Evolutionary conservation across 1,139 yeast species (phyloP).

Genomic region (Lodderomyces oxycetoniae): DNA sequence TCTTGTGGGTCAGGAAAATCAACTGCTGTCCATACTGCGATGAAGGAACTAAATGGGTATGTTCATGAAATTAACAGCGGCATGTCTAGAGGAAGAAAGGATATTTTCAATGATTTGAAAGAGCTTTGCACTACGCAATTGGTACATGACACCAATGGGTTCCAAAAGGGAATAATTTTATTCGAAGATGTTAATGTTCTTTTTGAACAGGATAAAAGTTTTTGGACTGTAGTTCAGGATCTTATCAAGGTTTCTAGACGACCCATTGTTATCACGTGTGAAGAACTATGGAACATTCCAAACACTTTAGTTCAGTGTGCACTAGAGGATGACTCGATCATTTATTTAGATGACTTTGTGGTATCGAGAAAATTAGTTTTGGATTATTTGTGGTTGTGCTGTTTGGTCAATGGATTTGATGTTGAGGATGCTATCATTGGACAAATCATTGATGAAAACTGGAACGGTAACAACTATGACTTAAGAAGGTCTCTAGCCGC

Average conservation of each 20-base stretch:
- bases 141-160: constrained; percentile 50
- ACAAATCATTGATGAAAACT: constrained; percentile 23
- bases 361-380: constrained; percentile 20
- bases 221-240: constrained; percentile 72
- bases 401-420: constrained; percentile 32
- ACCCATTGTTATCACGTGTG: constrained; percentile 77
- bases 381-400: constrained; percentile 41
- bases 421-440: constrained; percentile 31
- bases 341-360: constrained; percentile 23
- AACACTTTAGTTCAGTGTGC: constrained; percentile 43
- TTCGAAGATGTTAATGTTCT: constrained; percentile 84
- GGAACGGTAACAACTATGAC: constrained; percentile 36
- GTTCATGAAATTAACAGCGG: constrained; percentile 81
- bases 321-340: constrained; percentile 33
- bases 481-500: constrained; percentile 51
- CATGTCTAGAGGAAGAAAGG: constrained; percentile 66
- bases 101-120: constrained; percentile 57
- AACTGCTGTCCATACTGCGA: constrained; percentile 64
- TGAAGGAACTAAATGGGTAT: constrained; percentile 60
- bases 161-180: constrained; percentile 64
- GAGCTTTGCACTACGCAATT: constrained; percentile 84
- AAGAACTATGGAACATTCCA: constrained; percentile 54
- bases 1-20: constrained; percentile 78
- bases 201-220: constrained; percentile 72
- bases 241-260: constrained; percentile 64